Percentiles rank a stretch among this genome's conserved stretches.
Evolutionary conservation across 2,329 filamentous ascomycete genomes (phyloP).

Genomic region (Dothideomycetes sp.): DNA sequence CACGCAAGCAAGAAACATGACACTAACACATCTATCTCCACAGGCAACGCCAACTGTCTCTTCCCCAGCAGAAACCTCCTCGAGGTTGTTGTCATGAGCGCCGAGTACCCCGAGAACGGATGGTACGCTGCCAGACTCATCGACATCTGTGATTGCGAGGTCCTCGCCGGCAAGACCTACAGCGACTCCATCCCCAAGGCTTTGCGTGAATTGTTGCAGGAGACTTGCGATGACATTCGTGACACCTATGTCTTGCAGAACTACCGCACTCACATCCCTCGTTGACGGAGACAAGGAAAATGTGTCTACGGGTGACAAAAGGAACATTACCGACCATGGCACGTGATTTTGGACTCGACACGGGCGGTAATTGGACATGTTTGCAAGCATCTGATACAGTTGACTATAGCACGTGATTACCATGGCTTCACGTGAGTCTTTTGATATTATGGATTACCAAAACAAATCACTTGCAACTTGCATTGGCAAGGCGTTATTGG

Average conservation of each 20-base stretch:
- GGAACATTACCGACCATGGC: no score
- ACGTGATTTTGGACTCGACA: no score
- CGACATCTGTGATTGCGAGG: background rate
- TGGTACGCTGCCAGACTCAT: conserved; percentile 4
- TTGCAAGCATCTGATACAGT: no score
- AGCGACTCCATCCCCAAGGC: background rate
- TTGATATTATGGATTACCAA: no score
- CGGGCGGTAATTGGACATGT: no score
- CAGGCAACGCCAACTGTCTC: background rate
- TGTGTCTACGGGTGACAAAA: no score
- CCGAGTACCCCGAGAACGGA: conserved; percentile 7
- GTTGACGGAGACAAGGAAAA: no score
- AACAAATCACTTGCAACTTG: no score
- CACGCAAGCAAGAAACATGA: background rate
- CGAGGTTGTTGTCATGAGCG: conserved; percentile 1
- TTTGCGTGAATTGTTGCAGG: background rate
- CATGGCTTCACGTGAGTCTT: no score
- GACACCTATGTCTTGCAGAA: conserved; percentile 1
- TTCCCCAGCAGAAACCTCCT: background rate
- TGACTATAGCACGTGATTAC: no score
- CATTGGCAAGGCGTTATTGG: no score
- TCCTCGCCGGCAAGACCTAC: conserved; percentile 1
- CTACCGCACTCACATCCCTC: no score
- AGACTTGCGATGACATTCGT: conserved; percentile 1
- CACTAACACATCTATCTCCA: background rate